Conservation (phyloP, 176 grass and related monocot species). For the Aegilops tauschii region DNA sequence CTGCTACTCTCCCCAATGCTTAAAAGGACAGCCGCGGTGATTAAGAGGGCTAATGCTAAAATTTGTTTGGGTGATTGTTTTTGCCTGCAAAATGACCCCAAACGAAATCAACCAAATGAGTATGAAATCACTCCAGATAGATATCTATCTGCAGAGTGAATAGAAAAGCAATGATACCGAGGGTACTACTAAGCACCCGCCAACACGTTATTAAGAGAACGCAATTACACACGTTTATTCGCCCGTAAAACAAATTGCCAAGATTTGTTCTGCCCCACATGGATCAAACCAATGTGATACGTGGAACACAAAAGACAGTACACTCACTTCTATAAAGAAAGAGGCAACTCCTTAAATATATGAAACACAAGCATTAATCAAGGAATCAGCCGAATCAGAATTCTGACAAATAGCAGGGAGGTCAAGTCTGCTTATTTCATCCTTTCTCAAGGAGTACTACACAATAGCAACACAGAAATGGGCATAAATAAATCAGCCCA, state of each 20-base stretch:
- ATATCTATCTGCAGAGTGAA: background rate
- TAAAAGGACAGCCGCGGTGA: conserved; percentile 77
- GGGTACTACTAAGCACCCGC: background rate
- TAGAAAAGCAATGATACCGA: background rate
- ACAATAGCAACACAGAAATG: background rate
- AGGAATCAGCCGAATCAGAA: background rate
- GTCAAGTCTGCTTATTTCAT: background rate
- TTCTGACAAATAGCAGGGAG: background rate
- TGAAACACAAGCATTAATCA: background rate
- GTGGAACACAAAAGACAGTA: background rate
- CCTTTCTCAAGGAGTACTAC: background rate
- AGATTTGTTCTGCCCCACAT: background rate
- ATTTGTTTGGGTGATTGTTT: conserved; percentile 85
- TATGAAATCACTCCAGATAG: conserved; percentile 1
- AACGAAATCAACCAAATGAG: conserved; percentile 6
- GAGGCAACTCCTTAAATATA: background rate
- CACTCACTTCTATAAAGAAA: background rate
- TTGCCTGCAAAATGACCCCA: conserved; percentile 53
- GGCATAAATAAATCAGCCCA: background rate
- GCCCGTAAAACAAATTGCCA: background rate
- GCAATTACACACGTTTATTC: background rate
- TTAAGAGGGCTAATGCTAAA: conserved; percentile 68
- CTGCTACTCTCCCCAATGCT: conserved; percentile 77
- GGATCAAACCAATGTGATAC: background rate
- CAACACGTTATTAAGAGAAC: background rate